Evolutionary conservation across 495 filamentous ascomycete species (phyloP).

Genomic region (Schizothecium vesticola): DNA sequence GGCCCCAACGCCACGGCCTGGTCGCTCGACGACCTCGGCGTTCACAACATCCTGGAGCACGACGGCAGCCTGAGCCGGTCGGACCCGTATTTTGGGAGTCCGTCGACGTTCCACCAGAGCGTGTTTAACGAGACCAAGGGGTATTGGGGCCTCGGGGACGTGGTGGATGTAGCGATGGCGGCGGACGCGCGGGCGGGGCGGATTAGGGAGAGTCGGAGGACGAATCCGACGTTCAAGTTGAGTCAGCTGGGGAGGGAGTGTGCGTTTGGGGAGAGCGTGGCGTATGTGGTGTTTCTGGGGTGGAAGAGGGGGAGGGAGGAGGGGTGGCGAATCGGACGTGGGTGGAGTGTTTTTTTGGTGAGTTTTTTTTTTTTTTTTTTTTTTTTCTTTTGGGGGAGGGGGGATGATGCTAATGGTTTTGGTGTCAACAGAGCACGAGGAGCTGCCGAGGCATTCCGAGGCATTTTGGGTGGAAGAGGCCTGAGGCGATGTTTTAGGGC

Average conservation of each 20-base stretch:
- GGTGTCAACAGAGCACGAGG: slow-evolving; percentile 31
- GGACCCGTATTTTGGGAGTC: slow-evolving; percentile 39
- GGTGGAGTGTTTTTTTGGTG: slow-evolving; percentile 47
- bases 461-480: slow-evolving; percentile 36
- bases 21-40: slow-evolving; percentile 41
- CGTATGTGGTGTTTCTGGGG: slow-evolving; percentile 42
- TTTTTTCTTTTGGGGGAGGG: neutral
- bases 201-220: slow-evolving; percentile 38
- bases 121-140: slow-evolving; percentile 42
- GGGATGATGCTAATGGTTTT: neutral
- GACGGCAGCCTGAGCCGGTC: slow-evolving; percentile 37
- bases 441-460: slow-evolving; percentile 40
- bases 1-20: slow-evolving; percentile 45
- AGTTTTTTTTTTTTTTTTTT: slow-evolving; percentile 8
- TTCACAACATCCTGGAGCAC: slow-evolving; percentile 11
- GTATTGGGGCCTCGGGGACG: slow-evolving; percentile 34
- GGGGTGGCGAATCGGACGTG: slow-evolving; percentile 31
- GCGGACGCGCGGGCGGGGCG: slow-evolving; percentile 42
- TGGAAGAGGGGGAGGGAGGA: slow-evolving; percentile 21
- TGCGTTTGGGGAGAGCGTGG: slow-evolving; percentile 42
- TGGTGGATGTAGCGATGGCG: slow-evolving; percentile 36
- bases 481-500: neutral
- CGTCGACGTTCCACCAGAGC: slow-evolving; percentile 41
- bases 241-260: slow-evolving; percentile 32
- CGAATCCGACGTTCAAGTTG: slow-evolving; percentile 40